A percentile compares a stretch with the other conserved stretches of the same genome.
Conservation (phyloP, 768 basidiomycete genomes). For the Lactarius hengduanensis region DNA sequence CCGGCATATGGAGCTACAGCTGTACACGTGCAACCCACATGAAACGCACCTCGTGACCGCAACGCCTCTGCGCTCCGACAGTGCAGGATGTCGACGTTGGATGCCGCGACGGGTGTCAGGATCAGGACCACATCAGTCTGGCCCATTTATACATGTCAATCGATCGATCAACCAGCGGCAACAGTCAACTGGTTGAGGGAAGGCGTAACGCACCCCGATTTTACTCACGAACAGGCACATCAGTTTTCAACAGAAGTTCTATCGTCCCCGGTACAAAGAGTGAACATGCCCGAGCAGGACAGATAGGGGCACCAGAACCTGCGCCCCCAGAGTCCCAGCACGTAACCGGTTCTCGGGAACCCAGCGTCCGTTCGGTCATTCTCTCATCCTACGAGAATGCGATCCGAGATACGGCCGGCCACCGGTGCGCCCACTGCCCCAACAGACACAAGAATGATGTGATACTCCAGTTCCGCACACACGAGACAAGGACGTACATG, state of each 20-base stretch:
- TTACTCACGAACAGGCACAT: slow-evolving; percentile 62
- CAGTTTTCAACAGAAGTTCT: slow-evolving; percentile 51
- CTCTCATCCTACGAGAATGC: slow-evolving; percentile 47
- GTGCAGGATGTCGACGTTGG: slow-evolving; percentile 60
- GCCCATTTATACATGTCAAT: not conserved
- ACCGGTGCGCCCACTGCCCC: slow-evolving; percentile 56
- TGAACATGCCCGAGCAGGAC: slow-evolving; percentile 51
- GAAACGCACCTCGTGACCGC: slow-evolving; percentile 52
- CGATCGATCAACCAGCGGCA: slow-evolving; percentile 1
- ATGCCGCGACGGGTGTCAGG: slow-evolving; percentile 53
- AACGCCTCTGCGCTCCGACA: slow-evolving; percentile 59
- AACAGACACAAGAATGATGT: not conserved
- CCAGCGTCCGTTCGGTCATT: slow-evolving; percentile 54
- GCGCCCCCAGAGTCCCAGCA: slow-evolving; percentile 46
- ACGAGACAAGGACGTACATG: slow-evolving; percentile 41
- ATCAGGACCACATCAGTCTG: slow-evolving; percentile 52
- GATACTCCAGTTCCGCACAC: not conserved
- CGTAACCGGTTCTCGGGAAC: slow-evolving; percentile 69
- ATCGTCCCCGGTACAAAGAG: slow-evolving; percentile 47
- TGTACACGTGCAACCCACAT: not conserved
- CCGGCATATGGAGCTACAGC: not conserved
- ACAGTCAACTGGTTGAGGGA: not conserved
- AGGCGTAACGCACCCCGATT: slow-evolving; percentile 48
- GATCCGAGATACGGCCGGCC: slow-evolving; percentile 59
- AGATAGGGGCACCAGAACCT: slow-evolving; percentile 53